Evolutionary conservation across 441 rosid genomes (phyloP).

Genomic region (Metrosideros polymorpha): DNA sequence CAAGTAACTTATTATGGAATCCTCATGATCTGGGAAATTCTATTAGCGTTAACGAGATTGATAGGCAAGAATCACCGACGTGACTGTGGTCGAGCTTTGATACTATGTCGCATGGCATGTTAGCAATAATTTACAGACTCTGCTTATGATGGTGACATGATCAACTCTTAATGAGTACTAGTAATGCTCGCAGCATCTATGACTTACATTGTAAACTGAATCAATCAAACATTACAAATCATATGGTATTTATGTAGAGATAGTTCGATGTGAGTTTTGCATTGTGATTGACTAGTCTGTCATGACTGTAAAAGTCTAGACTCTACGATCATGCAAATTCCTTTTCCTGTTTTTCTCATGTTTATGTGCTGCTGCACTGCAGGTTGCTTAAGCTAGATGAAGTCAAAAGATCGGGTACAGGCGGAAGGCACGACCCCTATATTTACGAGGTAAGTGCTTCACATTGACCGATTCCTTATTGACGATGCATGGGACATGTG

Average conservation of each 20-base stretch:
- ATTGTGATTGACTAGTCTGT: neutral
- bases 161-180: neutral
- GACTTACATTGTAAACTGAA: neutral
- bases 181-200: neutral
- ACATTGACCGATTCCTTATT: neutral
- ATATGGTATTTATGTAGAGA: neutral
- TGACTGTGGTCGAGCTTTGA: neutral
- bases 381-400: conserved; percentile 57
- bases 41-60: neutral
- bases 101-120: neutral
- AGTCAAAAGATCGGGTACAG: conserved; percentile 66
- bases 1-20: neutral
- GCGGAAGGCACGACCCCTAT: conserved; percentile 72
- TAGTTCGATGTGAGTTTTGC: neutral
- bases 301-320: neutral
- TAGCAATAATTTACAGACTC: neutral
- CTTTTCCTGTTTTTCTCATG: neutral
- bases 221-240: neutral
- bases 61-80: neutral
- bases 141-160: neutral
- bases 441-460: conserved; percentile 51
- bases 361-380: neutral
- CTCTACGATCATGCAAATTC: neutral
- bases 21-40: neutral
- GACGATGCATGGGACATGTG: neutral